A percentile compares a stretch with the other conserved stretches of the same genome.
Evolutionary conservation across 108 stramenopile genomes (phyloP).

Genomic region (Pseudonitzschia pungens): DNA sequence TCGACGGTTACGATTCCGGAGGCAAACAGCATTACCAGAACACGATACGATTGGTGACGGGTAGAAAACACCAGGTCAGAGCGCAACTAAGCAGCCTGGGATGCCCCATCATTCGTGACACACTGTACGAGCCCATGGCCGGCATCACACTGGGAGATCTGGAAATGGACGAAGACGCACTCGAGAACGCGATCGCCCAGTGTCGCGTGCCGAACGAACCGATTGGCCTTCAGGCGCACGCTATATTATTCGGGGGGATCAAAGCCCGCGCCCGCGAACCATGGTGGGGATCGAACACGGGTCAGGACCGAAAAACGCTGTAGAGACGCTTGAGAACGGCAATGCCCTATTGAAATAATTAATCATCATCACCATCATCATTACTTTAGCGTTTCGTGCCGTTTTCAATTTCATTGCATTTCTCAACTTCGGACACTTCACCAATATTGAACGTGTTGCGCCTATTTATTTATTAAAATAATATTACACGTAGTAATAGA

Average conservation of each 20-base stretch:
- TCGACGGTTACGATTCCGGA: constrained; percentile 63
- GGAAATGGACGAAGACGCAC: constrained; percentile 53
- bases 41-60: constrained; percentile 86
- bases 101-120: constrained; percentile 82
- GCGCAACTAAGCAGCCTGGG: constrained; percentile 85
- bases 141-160: constrained; percentile 72
- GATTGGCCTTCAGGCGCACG: constrained; percentile 87
- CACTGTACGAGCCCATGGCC: constrained; percentile 75
- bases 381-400: too few species aligned
- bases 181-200: constrained; percentile 66
- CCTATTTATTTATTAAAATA: too few species aligned
- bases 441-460: too few species aligned
- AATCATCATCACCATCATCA: too few species aligned
- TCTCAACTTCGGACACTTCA: too few species aligned
- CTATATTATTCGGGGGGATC: constrained; percentile 83
- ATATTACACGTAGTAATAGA: too few species aligned
- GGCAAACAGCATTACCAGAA: constrained; percentile 72
- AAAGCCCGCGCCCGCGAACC: constrained; percentile 75
- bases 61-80: constrained; percentile 87
- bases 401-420: too few species aligned
- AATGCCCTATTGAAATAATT: too few species aligned
- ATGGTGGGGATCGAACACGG: constrained; percentile 69
- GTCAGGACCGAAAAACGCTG: constrained; percentile 2
- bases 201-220: constrained; percentile 66
- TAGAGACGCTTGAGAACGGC: not conserved